Percentiles rank a stretch among this genome's conserved stretches.
Conservation (phyloP, 202 grass and related monocot genomes). For the Cymbopogon flexuosus region DNA sequence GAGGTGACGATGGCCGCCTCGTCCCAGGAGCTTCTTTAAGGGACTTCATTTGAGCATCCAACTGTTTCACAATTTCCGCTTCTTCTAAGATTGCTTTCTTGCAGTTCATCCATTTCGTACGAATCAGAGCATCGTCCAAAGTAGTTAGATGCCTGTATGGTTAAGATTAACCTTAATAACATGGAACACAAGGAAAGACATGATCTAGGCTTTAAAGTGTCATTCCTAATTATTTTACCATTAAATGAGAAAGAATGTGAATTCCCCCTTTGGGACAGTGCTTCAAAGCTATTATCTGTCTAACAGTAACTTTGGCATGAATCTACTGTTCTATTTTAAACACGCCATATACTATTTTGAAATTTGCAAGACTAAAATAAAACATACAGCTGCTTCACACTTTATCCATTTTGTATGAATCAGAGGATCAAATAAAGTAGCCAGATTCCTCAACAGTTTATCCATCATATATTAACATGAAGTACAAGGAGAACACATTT, state of each 20-base stretch:
- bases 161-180: conserved; percentile 22
- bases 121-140: conserved; percentile 65
- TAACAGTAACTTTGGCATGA: not conserved
- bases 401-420: conserved; percentile 64
- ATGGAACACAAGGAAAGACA: not conserved
- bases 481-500: not conserved
- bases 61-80: conserved; percentile 86
- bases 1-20: conserved; percentile 73
- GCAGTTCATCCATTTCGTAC: conserved; percentile 90
- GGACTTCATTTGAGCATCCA: conserved; percentile 75
- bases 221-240: not conserved
- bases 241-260: conserved; percentile 8
- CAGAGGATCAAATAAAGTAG: conserved; percentile 53
- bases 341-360: not conserved
- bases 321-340: not conserved
- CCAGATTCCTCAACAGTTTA: conserved; percentile 49
- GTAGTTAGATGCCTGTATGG: conserved; percentile 74
- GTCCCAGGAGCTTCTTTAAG: conserved; percentile 79
- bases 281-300: not conserved
- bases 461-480: conserved; percentile 14
- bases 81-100: conserved; percentile 91
- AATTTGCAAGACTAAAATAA: conserved; percentile 7
- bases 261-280: not conserved
- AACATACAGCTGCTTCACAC: conserved; percentile 62
- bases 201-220: not conserved